Base-by-base conservation (phyloP, 1,284 basidiomycete species). In the Melampsora americana region DNA sequence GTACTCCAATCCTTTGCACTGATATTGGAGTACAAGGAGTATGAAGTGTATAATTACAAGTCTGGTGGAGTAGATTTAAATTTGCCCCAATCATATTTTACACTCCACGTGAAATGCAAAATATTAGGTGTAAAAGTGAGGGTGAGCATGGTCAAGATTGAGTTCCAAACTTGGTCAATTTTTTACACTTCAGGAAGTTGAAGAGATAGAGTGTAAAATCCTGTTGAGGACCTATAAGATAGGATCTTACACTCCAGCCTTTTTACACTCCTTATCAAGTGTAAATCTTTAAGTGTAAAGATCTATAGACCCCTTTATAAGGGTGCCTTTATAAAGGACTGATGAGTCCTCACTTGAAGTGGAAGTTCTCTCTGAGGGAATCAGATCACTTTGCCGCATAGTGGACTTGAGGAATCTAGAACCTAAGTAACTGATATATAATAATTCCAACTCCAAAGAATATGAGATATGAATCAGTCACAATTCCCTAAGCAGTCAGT, bases 191-290 rank as follows among this genome's bases (percentile, higher is more conserved):
- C 20, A 48, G 46, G 46, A 48, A 20, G 11, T 11, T 48, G 46
- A 20, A 48, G 20, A 48, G 11, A 11, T 48, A 11, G 46, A 48
- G 46, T 48, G 46, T 48, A 48, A 48, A 48, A 48, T 48, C 46
- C 11, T 11, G n/a, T n/a, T n/a, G n/a, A n/a, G n/a, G n/a, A 11
- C 46, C 20, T 48, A 20, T 48, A 48, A 48, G 11, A 48, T 48
- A 48, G 46, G 11, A 48, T 48, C 20, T 48, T 48, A 48, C 46
- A 48, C 46, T 48, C 46, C n/a, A n/a, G n/a, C n/a, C n/a, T n/a
- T n/a, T n/a, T n/a, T n/a, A n/a, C n/a, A n/a, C n/a, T n/a, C n/a
- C 46, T 48, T 48, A 48, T 48, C 46, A 48, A 48, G 46, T 48
- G 46, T 48, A 48, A 48, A 48, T 48, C 46, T 11, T 48, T 11